A percentile compares a stretch with the other conserved stretches of the same genome.
These are phyloP conservation scores for Pisolithus microcarpus DNA, from an alignment of 768 basidiomycete species.

Conservation along the genomic window DNA sequence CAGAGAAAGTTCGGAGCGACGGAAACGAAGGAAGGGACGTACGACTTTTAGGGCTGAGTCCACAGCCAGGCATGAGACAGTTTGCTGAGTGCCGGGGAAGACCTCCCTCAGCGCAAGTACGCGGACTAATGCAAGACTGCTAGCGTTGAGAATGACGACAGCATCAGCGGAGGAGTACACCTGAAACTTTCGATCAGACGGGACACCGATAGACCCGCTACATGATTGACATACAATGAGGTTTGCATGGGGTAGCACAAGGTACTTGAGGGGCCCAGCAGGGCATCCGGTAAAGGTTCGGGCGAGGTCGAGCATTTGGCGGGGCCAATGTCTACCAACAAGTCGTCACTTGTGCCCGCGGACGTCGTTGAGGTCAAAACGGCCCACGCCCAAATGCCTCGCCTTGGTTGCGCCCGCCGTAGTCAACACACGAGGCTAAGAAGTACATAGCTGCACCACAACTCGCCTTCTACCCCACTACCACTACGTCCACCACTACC, in stretches of 20 bases:
- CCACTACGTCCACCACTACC: not conserved
- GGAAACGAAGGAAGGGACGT: constrained; percentile 25
- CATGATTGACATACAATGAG: constrained; percentile 46
- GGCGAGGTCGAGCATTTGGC: constrained; percentile 42
- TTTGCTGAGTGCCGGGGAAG: constrained; percentile 53
- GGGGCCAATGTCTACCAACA: not conserved
- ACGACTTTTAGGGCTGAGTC: constrained; percentile 81
- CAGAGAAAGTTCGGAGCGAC: constrained; percentile 5
- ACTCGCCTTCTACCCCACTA: too few species aligned
- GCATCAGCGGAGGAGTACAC: constrained; percentile 67
- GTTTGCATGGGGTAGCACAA: constrained; percentile 47
- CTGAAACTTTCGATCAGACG: constrained; percentile 29
- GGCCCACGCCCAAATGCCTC: too few species aligned
- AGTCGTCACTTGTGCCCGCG: too few species aligned
- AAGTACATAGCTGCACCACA: too few species aligned
- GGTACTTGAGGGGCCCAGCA: constrained; percentile 45
- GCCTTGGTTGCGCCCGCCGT: not conserved
- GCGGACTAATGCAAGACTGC: constrained; percentile 53
- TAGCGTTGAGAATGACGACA: constrained; percentile 67
- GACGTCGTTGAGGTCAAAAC: too few species aligned
- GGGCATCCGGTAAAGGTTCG: constrained; percentile 47
- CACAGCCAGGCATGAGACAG: constrained; percentile 57
- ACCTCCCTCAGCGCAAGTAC: constrained; percentile 77
- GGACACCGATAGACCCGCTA: not conserved
- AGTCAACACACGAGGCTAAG: not conserved